A percentile compares a stretch with the other conserved stretches of the same genome.
These are phyloP conservation scores for Floccularia luteovirens DNA, from an alignment of 768 basidiomycete genomes.

Conservation along the genomic window DNA sequence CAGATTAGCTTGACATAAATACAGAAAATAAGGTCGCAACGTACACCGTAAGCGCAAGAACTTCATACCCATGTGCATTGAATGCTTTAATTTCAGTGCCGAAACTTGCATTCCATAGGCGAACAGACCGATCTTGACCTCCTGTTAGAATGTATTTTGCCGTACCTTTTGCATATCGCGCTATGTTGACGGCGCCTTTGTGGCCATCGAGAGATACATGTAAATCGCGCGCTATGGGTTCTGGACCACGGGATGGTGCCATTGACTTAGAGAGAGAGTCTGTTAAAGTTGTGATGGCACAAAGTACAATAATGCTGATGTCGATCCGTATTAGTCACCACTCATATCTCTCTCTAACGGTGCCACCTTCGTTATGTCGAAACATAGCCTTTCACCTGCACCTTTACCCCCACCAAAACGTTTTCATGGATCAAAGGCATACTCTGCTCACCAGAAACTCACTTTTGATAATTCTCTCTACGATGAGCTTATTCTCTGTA, in stretches of 20 bases:
- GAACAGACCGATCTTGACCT: conserved; percentile 83
- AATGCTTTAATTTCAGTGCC: conserved; percentile 92
- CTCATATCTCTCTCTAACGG: background rate
- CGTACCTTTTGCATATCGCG: conserved; percentile 82
- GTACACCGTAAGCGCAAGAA: conserved; percentile 84
- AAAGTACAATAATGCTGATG: background rate
- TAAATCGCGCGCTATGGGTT: conserved; percentile 48
- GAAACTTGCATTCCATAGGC: conserved; percentile 83
- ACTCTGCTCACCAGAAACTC: conserved; percentile 10
- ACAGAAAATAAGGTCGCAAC: conserved; percentile 19
- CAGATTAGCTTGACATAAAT: background rate
- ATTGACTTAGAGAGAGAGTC: conserved; percentile 18
- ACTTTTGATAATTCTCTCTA: conserved; percentile 54
- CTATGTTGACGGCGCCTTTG: conserved; percentile 85
- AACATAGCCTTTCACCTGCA: conserved; percentile 40
- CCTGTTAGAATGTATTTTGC: conserved; percentile 92
- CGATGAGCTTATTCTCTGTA: conserved; percentile 68
- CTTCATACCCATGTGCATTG: conserved; percentile 91
- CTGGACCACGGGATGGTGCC: conserved; percentile 46
- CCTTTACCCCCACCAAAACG: conserved; percentile 55
- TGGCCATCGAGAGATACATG: conserved; percentile 60
- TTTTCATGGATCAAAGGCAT: conserved; percentile 20
- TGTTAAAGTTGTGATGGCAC: conserved; percentile 1
- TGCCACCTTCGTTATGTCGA: conserved; percentile 15
- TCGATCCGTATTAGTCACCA: background rate